A percentile compares a stretch with the other conserved stretches of the same genome.
These are phyloP conservation scores for Metschnikowia rubicola DNA, from an alignment of 805 yeast genomes.

Conservation along the genomic window DNA sequence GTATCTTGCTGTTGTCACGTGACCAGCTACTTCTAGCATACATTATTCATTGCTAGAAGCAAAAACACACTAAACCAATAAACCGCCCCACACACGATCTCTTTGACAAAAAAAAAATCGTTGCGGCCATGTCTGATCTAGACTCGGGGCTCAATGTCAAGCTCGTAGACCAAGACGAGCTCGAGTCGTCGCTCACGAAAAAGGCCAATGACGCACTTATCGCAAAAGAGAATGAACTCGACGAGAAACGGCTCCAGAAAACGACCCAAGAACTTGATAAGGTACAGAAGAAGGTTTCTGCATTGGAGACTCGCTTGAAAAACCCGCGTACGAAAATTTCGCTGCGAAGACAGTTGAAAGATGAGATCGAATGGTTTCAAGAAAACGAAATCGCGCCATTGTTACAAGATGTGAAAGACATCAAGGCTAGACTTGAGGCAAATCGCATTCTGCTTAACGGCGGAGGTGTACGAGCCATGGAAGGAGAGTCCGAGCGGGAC, in stretches of 20 bases:
- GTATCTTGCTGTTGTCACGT: neutral
- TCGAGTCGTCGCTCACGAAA: slow-evolving; percentile 71
- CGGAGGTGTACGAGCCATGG: slow-evolving; percentile 9
- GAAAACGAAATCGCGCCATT: slow-evolving; percentile 50
- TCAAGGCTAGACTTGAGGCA: slow-evolving; percentile 32
- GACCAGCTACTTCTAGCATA: neutral
- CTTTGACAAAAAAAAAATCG: neutral
- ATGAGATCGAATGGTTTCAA: slow-evolving; percentile 52
- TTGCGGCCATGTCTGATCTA: neutral
- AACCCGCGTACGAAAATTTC: slow-evolving; percentile 62
- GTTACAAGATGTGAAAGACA: slow-evolving; percentile 60
- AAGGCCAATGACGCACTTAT: slow-evolving; percentile 63
- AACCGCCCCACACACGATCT: neutral
- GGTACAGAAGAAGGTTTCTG: slow-evolving; percentile 39
- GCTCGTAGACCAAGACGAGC: slow-evolving; percentile 71
- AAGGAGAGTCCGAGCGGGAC: slow-evolving; percentile 75
- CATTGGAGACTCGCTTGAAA: slow-evolving; percentile 46
- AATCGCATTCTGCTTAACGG: slow-evolving; percentile 39
- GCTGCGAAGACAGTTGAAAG: slow-evolving; percentile 50
- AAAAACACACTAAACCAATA: neutral
- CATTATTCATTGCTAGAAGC: neutral
- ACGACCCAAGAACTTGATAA: slow-evolving; percentile 48
- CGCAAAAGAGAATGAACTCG: slow-evolving; percentile 66
- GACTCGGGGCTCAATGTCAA: slow-evolving; percentile 16
- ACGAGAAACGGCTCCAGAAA: slow-evolving; percentile 70